Evolutionary conservation across 2,329 filamentous ascomycete species (phyloP).

Genomic region (Annulohypoxylon truncatum): DNA sequence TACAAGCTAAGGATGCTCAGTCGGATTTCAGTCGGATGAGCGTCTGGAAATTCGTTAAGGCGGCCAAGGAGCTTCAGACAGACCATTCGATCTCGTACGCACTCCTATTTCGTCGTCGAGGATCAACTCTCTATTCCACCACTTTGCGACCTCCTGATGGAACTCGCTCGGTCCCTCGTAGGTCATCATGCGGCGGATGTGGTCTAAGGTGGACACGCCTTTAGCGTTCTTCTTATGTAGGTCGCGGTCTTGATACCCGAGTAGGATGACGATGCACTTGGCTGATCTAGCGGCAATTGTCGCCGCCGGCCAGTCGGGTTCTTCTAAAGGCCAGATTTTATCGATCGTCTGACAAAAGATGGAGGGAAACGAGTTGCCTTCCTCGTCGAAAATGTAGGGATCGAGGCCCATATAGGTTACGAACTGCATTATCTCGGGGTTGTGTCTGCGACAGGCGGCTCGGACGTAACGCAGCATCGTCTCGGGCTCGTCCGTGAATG

Average conservation of each 20-base stretch:
- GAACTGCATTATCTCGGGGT: conserved; percentile 21
- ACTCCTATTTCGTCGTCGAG: conserved; percentile 13
- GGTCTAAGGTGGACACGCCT: conserved; percentile 31
- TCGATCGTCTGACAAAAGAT: conserved; percentile 39
- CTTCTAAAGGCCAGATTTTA: conserved; percentile 6
- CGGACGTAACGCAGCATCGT: conserved; percentile 23
- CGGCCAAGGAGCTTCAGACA: neutral
- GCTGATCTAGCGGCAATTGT: conserved; percentile 21
- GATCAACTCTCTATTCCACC: conserved; percentile 47
- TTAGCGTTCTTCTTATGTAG: conserved; percentile 18
- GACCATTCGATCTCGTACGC: neutral
- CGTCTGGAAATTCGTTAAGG: no score
- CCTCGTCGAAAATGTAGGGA: conserved; percentile 17
- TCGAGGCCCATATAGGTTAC: conserved; percentile 23
- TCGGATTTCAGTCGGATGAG: no score
- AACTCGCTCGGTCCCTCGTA: conserved; percentile 32
- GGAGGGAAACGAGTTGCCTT: conserved; percentile 37
- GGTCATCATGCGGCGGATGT: conserved; percentile 24
- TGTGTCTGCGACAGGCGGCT: conserved; percentile 35
- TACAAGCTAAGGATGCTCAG: no score
- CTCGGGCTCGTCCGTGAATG: neutral
- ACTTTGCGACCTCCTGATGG: conserved; percentile 40
- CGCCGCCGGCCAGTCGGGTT: conserved; percentile 17
- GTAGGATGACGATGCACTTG: conserved; percentile 19
- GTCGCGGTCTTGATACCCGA: conserved; percentile 12